A percentile compares a stretch with the other conserved stretches of the same genome.
phyloP scores from a whole-genome alignment of 2,329 filamentous ascomycete species.

The Fusarium caatingaense region DNA sequence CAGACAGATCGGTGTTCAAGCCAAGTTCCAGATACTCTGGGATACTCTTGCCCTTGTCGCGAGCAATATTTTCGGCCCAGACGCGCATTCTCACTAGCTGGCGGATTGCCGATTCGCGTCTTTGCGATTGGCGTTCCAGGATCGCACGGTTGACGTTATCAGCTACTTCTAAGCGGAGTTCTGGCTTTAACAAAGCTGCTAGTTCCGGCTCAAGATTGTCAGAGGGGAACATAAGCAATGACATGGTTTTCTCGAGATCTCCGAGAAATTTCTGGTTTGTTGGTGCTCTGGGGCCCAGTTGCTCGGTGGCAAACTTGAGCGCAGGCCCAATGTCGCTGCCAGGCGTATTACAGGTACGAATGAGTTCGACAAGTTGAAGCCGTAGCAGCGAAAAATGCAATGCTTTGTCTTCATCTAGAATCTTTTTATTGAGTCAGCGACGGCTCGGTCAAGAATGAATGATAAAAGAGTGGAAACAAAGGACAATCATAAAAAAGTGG shows the following conservation, averaged over 20 bases:
- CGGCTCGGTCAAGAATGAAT: background rate
- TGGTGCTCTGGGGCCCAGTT: slow-evolving; percentile 88
- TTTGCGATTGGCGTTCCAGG: slow-evolving; percentile 75
- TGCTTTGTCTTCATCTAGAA: slow-evolving; percentile 83
- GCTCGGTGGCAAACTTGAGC: slow-evolving; percentile 85
- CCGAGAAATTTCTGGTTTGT: slow-evolving; percentile 83
- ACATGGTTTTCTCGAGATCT: slow-evolving; percentile 93
- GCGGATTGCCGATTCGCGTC: slow-evolving; percentile 83
- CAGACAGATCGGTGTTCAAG: slow-evolving; percentile 52
- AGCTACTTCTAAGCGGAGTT: slow-evolving; percentile 85
- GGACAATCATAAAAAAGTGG: slow-evolving; percentile 63
- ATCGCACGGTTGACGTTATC: slow-evolving; percentile 91
- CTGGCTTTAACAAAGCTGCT: slow-evolving; percentile 80
- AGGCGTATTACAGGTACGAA: slow-evolving; percentile 76
- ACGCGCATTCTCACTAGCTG: slow-evolving; percentile 83
- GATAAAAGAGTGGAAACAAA: slow-evolving; percentile 15
- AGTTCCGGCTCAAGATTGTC: slow-evolving; percentile 82
- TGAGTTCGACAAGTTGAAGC: slow-evolving; percentile 93
- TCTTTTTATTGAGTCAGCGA: slow-evolving; percentile 63
- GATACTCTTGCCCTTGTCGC: slow-evolving; percentile 48
- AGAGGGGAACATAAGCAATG: slow-evolving; percentile 87
- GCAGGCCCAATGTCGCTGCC: slow-evolving; percentile 81
- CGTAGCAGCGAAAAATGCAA: slow-evolving; percentile 91
- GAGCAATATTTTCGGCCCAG: slow-evolving; percentile 81
- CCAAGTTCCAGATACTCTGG: slow-evolving; percentile 54